phyloP scores from a whole-genome alignment of 306 rosid genomes.

The Vigna trinervia region DNA sequence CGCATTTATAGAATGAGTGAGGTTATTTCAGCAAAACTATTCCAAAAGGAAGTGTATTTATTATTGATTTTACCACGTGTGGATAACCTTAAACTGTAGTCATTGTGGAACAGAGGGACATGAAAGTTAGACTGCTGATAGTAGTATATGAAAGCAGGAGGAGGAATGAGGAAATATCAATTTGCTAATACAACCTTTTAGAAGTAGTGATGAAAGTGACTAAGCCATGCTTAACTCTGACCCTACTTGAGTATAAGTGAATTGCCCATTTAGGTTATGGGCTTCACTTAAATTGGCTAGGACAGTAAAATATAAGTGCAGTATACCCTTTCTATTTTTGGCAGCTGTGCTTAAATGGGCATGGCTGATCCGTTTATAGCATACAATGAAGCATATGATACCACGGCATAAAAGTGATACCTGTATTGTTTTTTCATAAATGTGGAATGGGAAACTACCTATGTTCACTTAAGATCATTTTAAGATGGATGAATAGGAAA shows the following conservation, averaged over 20 bases:
- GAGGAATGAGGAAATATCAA: background rate
- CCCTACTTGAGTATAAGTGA: background rate
- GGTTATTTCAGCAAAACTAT: no score
- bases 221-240: background rate
- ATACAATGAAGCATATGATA: background rate
- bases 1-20: no score
- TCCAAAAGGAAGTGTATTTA: no score
- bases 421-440: background rate
- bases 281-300: background rate
- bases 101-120: no score
- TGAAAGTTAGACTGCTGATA: constrained; percentile 24
- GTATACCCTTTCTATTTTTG: background rate
- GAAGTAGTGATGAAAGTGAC: background rate
- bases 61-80: no score
- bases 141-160: constrained; percentile 31
- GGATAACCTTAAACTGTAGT: no score
- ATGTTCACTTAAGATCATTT: constrained; percentile 9
- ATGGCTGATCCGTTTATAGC: background rate
- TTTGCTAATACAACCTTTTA: constrained; percentile 20
- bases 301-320: background rate
- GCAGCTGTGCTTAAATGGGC: background rate
- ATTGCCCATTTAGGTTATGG: background rate
- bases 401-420: background rate
- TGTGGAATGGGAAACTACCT: background rate
- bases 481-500: constrained; percentile 28